phyloP scores from a whole-genome alignment of 345 rosid species.

The Triadica sebifera region DNA sequence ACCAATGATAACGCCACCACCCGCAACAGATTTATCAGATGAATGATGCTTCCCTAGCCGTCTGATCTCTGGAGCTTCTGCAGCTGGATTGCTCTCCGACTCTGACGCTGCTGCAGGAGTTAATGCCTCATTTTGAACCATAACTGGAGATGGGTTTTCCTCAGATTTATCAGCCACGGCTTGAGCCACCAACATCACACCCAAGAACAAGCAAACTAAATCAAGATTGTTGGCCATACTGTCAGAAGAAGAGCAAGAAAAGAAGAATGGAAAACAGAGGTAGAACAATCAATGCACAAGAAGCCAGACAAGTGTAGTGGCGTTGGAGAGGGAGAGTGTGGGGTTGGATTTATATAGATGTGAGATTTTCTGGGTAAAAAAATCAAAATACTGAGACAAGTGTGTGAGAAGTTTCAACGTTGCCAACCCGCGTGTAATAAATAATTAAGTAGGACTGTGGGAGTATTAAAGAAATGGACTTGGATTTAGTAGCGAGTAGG shows the following conservation, averaged over 20 bases:
- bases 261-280: neutral
- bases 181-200: conserved; percentile 33
- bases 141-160: conserved; percentile 15
- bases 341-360: neutral
- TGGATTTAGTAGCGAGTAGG: too few species aligned
- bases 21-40: conserved; percentile 46
- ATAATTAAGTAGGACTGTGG: too few species aligned
- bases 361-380: too few species aligned
- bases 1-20: conserved; percentile 64
- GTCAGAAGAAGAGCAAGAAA: neutral
- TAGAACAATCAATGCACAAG: too few species aligned
- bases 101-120: conserved; percentile 6
- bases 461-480: too few species aligned
- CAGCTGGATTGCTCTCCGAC: conserved; percentile 15
- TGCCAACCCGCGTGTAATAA: too few species aligned
- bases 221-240: conserved; percentile 23
- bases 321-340: neutral
- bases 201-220: conserved; percentile 28
- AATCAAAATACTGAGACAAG: too few species aligned
- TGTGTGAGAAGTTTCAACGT: too few species aligned
- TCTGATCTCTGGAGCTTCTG: conserved; percentile 47
- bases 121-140: conserved; percentile 9
- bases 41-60: conserved; percentile 44
- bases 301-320: too few species aligned
- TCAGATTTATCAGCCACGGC: conserved; percentile 17